phyloP scores from a whole-genome alignment of 129 eudicot genomes.

The Cynara cardunculus region DNA sequence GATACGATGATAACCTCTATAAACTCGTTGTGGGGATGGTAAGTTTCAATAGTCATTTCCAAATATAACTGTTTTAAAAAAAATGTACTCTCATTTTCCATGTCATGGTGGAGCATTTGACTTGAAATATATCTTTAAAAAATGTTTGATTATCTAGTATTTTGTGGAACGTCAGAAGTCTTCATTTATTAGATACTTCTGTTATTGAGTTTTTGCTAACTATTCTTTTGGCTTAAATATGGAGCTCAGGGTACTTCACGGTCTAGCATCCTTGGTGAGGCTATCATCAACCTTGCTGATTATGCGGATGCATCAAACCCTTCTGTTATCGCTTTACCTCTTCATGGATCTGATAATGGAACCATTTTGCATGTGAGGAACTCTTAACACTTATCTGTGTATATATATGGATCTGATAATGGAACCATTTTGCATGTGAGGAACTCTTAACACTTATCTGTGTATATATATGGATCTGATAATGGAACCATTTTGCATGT shows the following conservation, averaged over 20 bases:
- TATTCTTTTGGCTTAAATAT: neutral
- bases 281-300: slow-evolving; percentile 85
- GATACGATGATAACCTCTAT: slow-evolving; percentile 82
- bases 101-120: neutral
- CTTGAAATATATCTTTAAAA: neutral
- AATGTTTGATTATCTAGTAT: neutral
- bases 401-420: slow-evolving; percentile 43
- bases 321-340: slow-evolving; percentile 64
- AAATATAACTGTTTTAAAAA: neutral
- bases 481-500: slow-evolving; percentile 81
- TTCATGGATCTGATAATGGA: slow-evolving; percentile 76
- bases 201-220: neutral
- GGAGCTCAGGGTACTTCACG: slow-evolving; percentile 78
- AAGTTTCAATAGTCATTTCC: slow-evolving; percentile 7
- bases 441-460: neutral
- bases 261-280: slow-evolving; percentile 86
- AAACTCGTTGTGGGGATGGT: slow-evolving; percentile 94
- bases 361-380: slow-evolving; percentile 72
- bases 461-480: slow-evolving; percentile 38
- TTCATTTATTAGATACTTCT: neutral
- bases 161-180: neutral
- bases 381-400: neutral
- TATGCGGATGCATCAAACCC: slow-evolving; percentile 84
- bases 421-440: slow-evolving; percentile 85
- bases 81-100: neutral